Percentiles rank a stretch among this genome's conserved stretches.
Conservation (phyloP, 108 stramenopile genomes). For the Parietichytrium sp. region DNA sequence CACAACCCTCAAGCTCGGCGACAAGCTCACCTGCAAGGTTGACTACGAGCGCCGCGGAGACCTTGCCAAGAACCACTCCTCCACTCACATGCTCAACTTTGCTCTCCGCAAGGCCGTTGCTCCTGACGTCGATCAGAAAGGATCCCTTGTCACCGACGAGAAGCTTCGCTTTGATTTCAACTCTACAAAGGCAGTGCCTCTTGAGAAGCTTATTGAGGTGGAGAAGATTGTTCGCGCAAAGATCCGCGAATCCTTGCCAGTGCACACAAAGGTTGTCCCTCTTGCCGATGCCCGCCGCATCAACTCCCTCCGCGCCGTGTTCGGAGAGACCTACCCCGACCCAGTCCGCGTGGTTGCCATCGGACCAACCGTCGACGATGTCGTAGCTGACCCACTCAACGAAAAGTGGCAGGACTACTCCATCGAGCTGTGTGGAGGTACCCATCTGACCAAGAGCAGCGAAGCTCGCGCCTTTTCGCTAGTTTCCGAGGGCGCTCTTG, state of each 20-base stretch:
- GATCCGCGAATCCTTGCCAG: slow-evolving; percentile 71
- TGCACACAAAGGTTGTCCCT: slow-evolving; percentile 76
- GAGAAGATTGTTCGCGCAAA: slow-evolving; percentile 78
- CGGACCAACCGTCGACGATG: slow-evolving; percentile 70
- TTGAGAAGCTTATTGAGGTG: slow-evolving; percentile 74
- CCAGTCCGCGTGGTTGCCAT: slow-evolving; percentile 97
- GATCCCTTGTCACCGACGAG: slow-evolving; percentile 85
- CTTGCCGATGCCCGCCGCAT: slow-evolving; percentile 81
- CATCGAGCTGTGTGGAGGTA: slow-evolving; percentile 98
- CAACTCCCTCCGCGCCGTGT: slow-evolving; percentile 87
- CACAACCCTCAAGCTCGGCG: slow-evolving; percentile 71
- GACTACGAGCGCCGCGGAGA: slow-evolving; percentile 90
- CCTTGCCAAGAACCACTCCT: slow-evolving; percentile 97
- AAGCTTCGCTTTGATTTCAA: slow-evolving; percentile 97
- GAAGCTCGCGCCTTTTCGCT: slow-evolving; percentile 88
- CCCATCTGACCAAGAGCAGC: slow-evolving; percentile 89
- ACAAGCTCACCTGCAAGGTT: slow-evolving; percentile 75
- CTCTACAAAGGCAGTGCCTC: slow-evolving; percentile 76
- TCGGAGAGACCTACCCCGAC: slow-evolving; percentile 98
- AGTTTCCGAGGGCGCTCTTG: slow-evolving; percentile 90
- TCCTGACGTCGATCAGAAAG: slow-evolving; percentile 87
- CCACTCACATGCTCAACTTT: slow-evolving; percentile 97
- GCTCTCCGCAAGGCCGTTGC: slow-evolving; percentile 83
- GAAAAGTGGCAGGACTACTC: slow-evolving; percentile 80
- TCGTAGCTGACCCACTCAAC: slow-evolving; percentile 83